Percentiles rank a stretch among this genome's conserved stretches.
Evolutionary conservation across 495 filamentous ascomycete species (phyloP).

Genomic region (Xylaria curta): DNA sequence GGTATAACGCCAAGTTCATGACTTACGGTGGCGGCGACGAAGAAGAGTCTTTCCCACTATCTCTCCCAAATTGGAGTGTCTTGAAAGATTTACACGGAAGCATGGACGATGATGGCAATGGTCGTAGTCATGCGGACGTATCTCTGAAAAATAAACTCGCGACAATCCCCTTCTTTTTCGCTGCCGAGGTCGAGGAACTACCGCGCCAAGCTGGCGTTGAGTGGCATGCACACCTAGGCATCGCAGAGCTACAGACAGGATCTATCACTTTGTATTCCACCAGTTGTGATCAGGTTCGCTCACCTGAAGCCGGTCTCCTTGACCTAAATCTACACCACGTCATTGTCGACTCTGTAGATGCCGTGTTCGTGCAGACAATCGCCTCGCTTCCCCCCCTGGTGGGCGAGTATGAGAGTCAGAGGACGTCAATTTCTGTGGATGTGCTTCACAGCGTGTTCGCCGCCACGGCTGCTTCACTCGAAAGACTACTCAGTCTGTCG

Average conservation of each 20-base stretch:
- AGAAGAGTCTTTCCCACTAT: conserved; percentile 26
- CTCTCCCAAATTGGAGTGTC: conserved; percentile 45
- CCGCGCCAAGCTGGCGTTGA: conserved; percentile 74
- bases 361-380: conserved; percentile 36
- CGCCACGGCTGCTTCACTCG: background rate
- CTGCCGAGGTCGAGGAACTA: conserved; percentile 72
- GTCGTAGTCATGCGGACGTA: background rate
- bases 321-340: conserved; percentile 30
- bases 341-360: conserved; percentile 30
- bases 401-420: conserved; percentile 7
- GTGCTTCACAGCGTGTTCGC: conserved; percentile 11
- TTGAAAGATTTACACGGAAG: conserved; percentile 37
- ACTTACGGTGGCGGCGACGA: conserved; percentile 34
- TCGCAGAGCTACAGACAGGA: conserved; percentile 33
- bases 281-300: background rate
- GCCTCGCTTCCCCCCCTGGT: background rate
- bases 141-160: conserved; percentile 11
- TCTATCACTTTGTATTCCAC: conserved; percentile 28
- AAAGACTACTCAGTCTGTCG: background rate
- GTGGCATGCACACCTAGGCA: conserved; percentile 64
- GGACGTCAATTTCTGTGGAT: background rate
- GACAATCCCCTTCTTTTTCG: conserved; percentile 67
- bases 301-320: background rate
- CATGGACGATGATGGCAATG: conserved; percentile 17
- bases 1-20: conserved; percentile 55